Evolutionary conservation across 2,329 filamentous ascomycete genomes (phyloP).

Genomic region (Fusarium camptoceras): DNA sequence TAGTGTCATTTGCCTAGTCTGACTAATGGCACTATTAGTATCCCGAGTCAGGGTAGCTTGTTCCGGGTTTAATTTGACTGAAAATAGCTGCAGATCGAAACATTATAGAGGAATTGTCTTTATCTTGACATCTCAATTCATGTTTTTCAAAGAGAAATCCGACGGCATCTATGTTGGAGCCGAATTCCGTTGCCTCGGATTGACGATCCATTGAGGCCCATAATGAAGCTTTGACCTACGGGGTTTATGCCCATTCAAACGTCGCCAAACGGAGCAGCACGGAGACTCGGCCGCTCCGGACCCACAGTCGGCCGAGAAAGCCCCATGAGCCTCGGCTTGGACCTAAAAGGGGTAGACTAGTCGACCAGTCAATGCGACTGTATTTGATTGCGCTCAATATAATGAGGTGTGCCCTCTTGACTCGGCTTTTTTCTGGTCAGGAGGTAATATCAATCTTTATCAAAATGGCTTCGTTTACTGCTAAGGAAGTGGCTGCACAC

Average conservation of each 20-base stretch:
- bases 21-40: background rate
- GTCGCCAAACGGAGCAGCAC: conserved; percentile 16
- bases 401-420: background rate
- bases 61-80: background rate
- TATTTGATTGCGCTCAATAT: conserved; percentile 29
- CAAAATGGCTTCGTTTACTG: conserved; percentile 42
- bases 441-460: background rate
- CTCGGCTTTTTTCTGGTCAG: background rate
- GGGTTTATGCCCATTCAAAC: conserved; percentile 12
- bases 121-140: background rate
- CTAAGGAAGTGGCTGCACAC: conserved; percentile 62
- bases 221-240: conserved; percentile 9
- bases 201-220: conserved; percentile 2
- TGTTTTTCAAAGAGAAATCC: background rate
- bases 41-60: background rate
- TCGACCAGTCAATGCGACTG: conserved; percentile 1
- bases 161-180: conserved; percentile 2
- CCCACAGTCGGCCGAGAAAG: conserved; percentile 42
- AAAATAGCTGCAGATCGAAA: background rate
- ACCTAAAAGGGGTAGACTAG: conserved; percentile 9
- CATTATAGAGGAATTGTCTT: background rate
- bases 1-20: background rate
- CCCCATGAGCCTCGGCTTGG: conserved; percentile 34
- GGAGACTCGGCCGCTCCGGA: conserved; percentile 32
- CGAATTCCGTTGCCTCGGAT: conserved; percentile 33